A percentile compares a stretch with the other conserved stretches of the same genome.
These are phyloP conservation scores for Penicillium sp. DNA, from an alignment of 2,329 filamentous ascomycete genomes.

Conservation along the genomic window DNA sequence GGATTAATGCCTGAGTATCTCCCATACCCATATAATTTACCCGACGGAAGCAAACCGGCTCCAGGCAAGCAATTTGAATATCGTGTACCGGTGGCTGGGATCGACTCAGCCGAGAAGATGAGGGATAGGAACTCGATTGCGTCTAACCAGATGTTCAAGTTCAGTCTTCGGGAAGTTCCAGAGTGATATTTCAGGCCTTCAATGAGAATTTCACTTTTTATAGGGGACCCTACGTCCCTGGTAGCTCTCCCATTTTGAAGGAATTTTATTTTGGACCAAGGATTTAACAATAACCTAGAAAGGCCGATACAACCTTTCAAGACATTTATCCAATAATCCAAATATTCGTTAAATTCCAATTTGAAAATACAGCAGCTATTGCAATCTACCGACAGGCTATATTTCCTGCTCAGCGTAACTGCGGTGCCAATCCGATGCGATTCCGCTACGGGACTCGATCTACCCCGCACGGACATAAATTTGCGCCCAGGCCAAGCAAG, in stretches of 20 bases:
- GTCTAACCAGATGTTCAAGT: slow-evolving; percentile 60
- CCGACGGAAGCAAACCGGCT: slow-evolving; percentile 38
- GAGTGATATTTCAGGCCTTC: background rate
- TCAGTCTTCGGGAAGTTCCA: background rate
- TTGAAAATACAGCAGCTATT: background rate
- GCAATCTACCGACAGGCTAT: too few species aligned
- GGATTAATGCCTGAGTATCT: slow-evolving; percentile 63
- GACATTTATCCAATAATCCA: background rate
- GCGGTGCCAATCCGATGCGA: background rate
- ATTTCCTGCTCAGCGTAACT: background rate
- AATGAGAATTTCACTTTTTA: background rate
- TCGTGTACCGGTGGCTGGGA: slow-evolving; percentile 60
- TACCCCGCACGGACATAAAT: slow-evolving; percentile 1
- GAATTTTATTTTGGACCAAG: background rate
- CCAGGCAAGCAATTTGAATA: slow-evolving; percentile 56
- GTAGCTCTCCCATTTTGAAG: background rate
- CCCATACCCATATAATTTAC: slow-evolving; percentile 59
- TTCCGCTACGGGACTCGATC: background rate
- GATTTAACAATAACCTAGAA: background rate
- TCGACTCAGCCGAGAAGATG: slow-evolving; percentile 57
- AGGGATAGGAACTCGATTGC: slow-evolving; percentile 50
- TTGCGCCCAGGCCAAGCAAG: background rate
- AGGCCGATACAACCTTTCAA: background rate
- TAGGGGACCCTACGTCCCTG: background rate
- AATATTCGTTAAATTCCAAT: background rate